Percentiles rank a stretch among this genome's conserved stretches.
These are phyloP conservation scores for Candida coleopterorum DNA, from an alignment of 805 yeast genomes.

Conservation along the genomic window DNA sequence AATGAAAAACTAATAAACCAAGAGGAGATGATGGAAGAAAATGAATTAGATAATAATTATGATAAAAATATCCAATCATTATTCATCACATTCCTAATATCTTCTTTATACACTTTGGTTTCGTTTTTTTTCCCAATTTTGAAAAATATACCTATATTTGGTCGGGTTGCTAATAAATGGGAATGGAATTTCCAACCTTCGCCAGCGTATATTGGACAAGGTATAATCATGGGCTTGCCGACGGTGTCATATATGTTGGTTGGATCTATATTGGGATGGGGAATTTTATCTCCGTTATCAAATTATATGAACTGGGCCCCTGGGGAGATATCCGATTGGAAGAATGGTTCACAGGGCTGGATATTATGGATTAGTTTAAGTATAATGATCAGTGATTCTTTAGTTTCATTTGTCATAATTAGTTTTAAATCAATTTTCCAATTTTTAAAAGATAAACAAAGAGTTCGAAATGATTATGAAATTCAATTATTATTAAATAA, in stretches of 20 bases:
- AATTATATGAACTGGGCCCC: constrained; percentile 77
- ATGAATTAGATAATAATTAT: constrained; percentile 2
- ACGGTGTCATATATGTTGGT: constrained; percentile 88
- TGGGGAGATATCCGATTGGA: constrained; percentile 89
- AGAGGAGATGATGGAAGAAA: constrained; percentile 3
- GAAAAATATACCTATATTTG: constrained; percentile 71
- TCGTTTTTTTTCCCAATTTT: constrained; percentile 73
- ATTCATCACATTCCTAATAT: constrained; percentile 54
- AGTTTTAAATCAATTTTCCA: constrained; percentile 37
- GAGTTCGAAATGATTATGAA: constrained; percentile 1
- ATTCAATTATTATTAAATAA: constrained; percentile 2
- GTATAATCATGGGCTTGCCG: constrained; percentile 93
- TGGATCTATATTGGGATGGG: constrained; percentile 93
- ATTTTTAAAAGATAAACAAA: constrained; percentile 1
- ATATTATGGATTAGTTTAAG: constrained; percentile 90
- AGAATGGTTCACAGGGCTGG: constrained; percentile 95
- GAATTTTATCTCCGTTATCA: constrained; percentile 76
- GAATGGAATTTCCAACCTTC: constrained; percentile 92
- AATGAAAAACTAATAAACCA: constrained; percentile 48
- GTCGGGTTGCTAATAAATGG: constrained; percentile 56
- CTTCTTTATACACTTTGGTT: constrained; percentile 67
- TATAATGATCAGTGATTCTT: constrained; percentile 89
- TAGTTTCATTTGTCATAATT: constrained; percentile 71
- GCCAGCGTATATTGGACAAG: constrained; percentile 97
- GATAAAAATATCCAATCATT: constrained; percentile 57